Percentiles rank a stretch among this genome's conserved stretches.
Conservation (phyloP, 2,329 filamentous ascomycete species). For the Neonectria hederae region DNA sequence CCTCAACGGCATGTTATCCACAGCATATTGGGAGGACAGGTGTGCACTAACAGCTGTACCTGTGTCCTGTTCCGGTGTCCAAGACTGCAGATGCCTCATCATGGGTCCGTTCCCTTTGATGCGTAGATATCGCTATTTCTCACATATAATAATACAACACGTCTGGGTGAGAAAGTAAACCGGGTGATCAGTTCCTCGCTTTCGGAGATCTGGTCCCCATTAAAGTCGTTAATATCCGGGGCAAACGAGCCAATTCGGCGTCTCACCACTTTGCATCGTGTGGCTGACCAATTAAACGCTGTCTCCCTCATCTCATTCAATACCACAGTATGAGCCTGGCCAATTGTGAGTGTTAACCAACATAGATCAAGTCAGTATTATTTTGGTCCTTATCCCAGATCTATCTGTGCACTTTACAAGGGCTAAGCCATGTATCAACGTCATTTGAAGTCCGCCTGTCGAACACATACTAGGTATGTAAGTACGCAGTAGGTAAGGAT, state of each 20-base stretch:
- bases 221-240: slow-evolving; percentile 34
- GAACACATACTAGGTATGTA: neutral
- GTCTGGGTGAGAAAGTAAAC: neutral
- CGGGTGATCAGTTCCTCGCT: slow-evolving; percentile 22
- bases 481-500: neutral
- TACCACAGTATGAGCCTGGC: slow-evolving; percentile 11
- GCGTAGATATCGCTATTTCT: neutral
- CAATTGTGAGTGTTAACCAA: slow-evolving; percentile 19
- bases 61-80: neutral
- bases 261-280: slow-evolving; percentile 30
- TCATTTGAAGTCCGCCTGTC: neutral
- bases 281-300: slow-evolving; percentile 30
- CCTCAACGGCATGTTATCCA: neutral
- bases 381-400: neutral
- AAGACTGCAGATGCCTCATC: neutral
- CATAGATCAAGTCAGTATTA: neutral
- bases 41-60: neutral
- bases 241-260: slow-evolving; percentile 28
- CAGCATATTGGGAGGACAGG: neutral
- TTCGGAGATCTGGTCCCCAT: slow-evolving; percentile 40
- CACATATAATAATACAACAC: neutral
- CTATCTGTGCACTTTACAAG: neutral
- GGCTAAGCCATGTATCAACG: neutral
- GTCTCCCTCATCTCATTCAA: slow-evolving; percentile 20
- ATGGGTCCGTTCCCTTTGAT: neutral